phyloP scores from a whole-genome alignment of 352 stramenopile genomes.

The Globisporangium irregulare region DNA sequence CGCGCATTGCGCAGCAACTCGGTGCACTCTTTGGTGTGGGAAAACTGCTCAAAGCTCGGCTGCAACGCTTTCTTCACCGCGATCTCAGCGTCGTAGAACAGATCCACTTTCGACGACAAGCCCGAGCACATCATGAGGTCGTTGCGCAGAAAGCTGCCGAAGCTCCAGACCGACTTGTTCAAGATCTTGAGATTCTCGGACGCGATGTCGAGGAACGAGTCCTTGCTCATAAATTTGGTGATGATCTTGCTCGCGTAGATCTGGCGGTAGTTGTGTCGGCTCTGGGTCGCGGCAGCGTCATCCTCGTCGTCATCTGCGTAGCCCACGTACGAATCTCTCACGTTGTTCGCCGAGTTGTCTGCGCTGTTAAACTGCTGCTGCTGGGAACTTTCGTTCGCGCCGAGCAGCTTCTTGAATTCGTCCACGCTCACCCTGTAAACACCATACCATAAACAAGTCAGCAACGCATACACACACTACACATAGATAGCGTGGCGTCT shows the following conservation, averaged over 20 bases:
- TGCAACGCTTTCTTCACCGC: conserved; percentile 69
- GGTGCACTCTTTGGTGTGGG: conserved; percentile 46
- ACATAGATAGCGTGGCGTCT: background rate
- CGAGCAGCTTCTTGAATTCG: conserved; percentile 82
- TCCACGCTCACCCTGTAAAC: conserved; percentile 66
- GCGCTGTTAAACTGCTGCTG: background rate
- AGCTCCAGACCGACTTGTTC: conserved; percentile 81
- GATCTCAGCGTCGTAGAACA: conserved; percentile 75
- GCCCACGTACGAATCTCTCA: conserved; percentile 8
- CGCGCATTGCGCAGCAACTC: conserved; percentile 54
- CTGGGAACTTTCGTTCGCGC: conserved; percentile 6
- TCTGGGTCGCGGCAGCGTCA: conserved; percentile 22
- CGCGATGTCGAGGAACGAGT: conserved; percentile 80
- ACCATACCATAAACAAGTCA: background rate
- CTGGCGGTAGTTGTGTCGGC: conserved; percentile 33
- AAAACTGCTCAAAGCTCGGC: conserved; percentile 68
- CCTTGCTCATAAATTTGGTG: conserved; percentile 81
- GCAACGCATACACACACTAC: background rate
- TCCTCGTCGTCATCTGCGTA: conserved; percentile 17
- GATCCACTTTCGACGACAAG: conserved; percentile 65
- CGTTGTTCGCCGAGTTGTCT: conserved; percentile 12
- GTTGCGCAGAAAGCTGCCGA: conserved; percentile 67
- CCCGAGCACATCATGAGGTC: conserved; percentile 77
- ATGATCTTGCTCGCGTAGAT: conserved; percentile 87
- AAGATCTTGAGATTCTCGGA: conserved; percentile 71